These are phyloP conservation scores for Stellera chamaejasme DNA, from an alignment of 345 rosid genomes.

Conservation along the genomic window DNA sequence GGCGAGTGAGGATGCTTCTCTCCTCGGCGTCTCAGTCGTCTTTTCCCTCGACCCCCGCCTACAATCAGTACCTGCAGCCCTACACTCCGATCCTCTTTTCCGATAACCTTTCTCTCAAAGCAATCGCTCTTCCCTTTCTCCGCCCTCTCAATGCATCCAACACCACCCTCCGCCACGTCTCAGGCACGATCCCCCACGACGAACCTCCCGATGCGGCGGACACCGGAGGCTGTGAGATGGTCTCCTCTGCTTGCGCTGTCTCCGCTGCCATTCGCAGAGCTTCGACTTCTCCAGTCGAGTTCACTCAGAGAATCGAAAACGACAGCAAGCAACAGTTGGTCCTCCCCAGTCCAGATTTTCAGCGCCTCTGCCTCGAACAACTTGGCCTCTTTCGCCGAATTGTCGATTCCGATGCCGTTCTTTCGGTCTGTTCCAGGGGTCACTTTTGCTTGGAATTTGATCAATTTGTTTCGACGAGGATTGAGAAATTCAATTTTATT, in stretches of 20 bases:
- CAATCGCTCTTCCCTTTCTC: constrained; percentile 19
- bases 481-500: background rate
- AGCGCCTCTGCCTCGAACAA: constrained; percentile 68
- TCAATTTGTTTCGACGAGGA: background rate
- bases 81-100: constrained; percentile 16
- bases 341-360: constrained; percentile 78
- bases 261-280: constrained; percentile 58
- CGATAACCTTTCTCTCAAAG: constrained; percentile 12
- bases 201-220: constrained; percentile 17
- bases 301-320: constrained; percentile 53
- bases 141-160: constrained; percentile 25
- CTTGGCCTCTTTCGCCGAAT: constrained; percentile 70
- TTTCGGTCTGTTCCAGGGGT: constrained; percentile 41
- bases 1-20: constrained; percentile 33
- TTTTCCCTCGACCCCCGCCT: constrained; percentile 6
- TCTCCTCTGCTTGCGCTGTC: constrained; percentile 74
- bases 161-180: constrained; percentile 41
- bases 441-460: too few relatives aligned
- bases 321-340: constrained; percentile 47
- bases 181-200: constrained; percentile 29
- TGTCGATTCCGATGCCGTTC: constrained; percentile 61
- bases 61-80: constrained; percentile 18
- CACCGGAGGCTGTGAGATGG: constrained; percentile 15
- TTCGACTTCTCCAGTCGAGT: constrained; percentile 68
- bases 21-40: constrained; percentile 32